Evolutionary conservation across 192 early-diverging fungal species (phyloP).

Genomic region (Umbelopsis sp.): DNA sequence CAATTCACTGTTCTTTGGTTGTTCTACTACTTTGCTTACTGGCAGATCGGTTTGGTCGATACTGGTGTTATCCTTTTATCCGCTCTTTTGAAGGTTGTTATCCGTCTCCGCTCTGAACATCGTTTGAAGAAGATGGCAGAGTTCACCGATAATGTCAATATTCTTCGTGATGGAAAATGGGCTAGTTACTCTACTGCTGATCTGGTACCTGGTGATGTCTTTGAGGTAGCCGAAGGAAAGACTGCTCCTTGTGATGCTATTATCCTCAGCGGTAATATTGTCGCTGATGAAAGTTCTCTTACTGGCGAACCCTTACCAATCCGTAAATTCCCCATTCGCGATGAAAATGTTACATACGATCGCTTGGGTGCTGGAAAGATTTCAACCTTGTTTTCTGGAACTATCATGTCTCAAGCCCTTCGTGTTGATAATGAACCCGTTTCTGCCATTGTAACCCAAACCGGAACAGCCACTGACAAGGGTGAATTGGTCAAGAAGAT

Average conservation of each 20-base stretch:
- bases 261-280: constrained; percentile 54
- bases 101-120: constrained; percentile 52
- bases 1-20: constrained; percentile 55
- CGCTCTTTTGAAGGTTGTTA: constrained; percentile 50
- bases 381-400: constrained; percentile 60
- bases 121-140: constrained; percentile 66
- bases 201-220: constrained; percentile 75
- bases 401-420: constrained; percentile 56
- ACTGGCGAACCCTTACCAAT: constrained; percentile 74
- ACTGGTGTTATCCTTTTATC: constrained; percentile 54
- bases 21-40: constrained; percentile 58
- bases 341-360: constrained; percentile 27
- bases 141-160: constrained; percentile 46
- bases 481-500: constrained; percentile 72
- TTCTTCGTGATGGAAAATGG: constrained; percentile 63
- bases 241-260: constrained; percentile 54
- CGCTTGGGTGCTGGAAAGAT: constrained; percentile 43
- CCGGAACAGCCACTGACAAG: constrained; percentile 62
- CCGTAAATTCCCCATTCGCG: constrained; percentile 64
- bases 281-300: constrained; percentile 69
- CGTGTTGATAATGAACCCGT: constrained; percentile 29
- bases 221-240: constrained; percentile 52
- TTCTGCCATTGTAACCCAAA: constrained; percentile 57
- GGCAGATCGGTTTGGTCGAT: constrained; percentile 55
- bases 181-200: constrained; percentile 45